Evolutionary conservation across 2,329 filamentous ascomycete genomes (phyloP), one percentile per base, ranked within the genome.

Genomic region (Lachnellula arida): DNA sequence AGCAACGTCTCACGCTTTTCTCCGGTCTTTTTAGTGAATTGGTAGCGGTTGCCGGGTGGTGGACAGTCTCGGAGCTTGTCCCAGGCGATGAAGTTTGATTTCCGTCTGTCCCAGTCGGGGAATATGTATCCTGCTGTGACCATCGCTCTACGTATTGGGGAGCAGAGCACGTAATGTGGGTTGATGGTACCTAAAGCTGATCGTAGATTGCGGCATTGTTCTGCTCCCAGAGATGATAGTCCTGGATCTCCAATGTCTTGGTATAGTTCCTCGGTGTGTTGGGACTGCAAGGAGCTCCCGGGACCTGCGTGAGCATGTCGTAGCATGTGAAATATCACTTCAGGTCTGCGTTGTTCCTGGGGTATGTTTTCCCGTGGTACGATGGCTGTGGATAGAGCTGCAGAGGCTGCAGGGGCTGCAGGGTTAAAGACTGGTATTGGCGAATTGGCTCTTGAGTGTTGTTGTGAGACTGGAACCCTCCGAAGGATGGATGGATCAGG

Each of bases 171-270:
- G n/a, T 50, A 40, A 12, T 44, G 53, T 35, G 58, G 47, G 1
- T 49, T 49, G 63, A 86, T 82, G 0, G 76, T 80, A 25, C 35
- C 22, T 5, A 58, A 60, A 12, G 22, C 34, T 19, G 23, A 5
- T 2, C 12, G n/a, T 11, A 51, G 15, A 3, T 35, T 14, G 5
- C n/a, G 39, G 37, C 23, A 40, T 55, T 55, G 52, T 6, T 43
- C 40, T 12, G 14, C 34, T 11, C 54, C 52, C 9, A 42, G 25
- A 1, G 14, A 12, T 6, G 58, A 55, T 15, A 55, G 43, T 14
- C 19, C 15, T 7, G 54, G 53, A 19, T 57, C 54, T 15, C 14
- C 39, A 23, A 57, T 54, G 25, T 48, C 53, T 49, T 53, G 28
- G 5, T 39, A 32, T 23, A 11, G 44, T 34, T 39, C 49, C 11